Evolutionary conservation across 202 grass and related monocot species (phyloP).

Genomic region (Digitaria exilis): DNA sequence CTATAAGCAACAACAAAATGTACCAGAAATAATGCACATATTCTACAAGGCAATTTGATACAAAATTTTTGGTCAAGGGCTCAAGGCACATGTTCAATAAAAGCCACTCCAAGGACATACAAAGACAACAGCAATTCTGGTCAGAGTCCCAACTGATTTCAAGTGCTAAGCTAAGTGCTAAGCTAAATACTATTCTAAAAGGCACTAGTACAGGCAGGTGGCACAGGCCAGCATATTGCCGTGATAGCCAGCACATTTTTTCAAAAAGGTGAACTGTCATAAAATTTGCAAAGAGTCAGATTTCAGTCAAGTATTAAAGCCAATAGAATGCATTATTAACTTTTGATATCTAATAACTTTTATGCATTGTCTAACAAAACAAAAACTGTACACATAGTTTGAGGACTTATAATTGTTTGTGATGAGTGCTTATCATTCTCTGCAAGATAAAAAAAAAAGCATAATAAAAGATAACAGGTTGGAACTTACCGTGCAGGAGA

Average conservation of each 20-base stretch:
- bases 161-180: too few species aligned
- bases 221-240: background rate
- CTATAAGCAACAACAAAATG: constrained; percentile 19
- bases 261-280: constrained; percentile 4
- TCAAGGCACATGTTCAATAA: background rate
- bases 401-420: constrained; percentile 2
- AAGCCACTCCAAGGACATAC: background rate
- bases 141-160: too few species aligned
- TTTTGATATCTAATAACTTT: background rate
- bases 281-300: constrained; percentile 3
- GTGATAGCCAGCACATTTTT: background rate
- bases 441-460: constrained; percentile 12
- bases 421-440: constrained; percentile 5
- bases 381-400: constrained; percentile 1
- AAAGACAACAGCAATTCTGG: background rate
- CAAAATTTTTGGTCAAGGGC: background rate
- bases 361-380: constrained; percentile 24
- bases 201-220: background rate
- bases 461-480: constrained; percentile 27
- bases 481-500: constrained; percentile 90
- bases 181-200: background rate
- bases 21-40: constrained; percentile 6
- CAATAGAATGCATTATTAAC: background rate
- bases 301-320: background rate
- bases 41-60: constrained; percentile 22